Evolutionary conservation across 2,329 filamentous ascomycete genomes (phyloP).

Genomic region (Fusarium siculi): DNA sequence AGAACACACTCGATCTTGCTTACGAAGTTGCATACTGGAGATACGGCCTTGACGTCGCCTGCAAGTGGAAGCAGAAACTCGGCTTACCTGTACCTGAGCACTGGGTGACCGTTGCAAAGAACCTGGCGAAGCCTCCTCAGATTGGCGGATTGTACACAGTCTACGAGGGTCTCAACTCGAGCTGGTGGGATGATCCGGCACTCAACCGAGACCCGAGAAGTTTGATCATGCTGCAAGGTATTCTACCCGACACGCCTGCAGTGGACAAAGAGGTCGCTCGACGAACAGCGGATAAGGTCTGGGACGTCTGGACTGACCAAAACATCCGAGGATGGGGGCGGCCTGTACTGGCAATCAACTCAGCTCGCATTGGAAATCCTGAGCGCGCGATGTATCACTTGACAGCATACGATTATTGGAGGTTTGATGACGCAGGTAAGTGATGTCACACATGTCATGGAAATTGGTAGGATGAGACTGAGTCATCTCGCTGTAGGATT

Average conservation of each 20-base stretch:
- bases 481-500: conserved; percentile 28
- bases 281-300: conserved; percentile 53
- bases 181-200: conserved; percentile 54
- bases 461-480: not conserved
- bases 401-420: conserved; percentile 55
- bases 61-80: conserved; percentile 62
- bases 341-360: conserved; percentile 58
- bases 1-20: conserved; percentile 65
- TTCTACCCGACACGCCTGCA: conserved; percentile 53
- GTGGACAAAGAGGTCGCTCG: conserved; percentile 51
- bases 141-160: conserved; percentile 62
- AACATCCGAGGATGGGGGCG: conserved; percentile 60
- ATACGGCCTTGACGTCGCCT: conserved; percentile 66
- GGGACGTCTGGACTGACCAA: conserved; percentile 54
- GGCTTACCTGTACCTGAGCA: conserved; percentile 53
- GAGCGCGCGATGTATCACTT: conserved; percentile 55
- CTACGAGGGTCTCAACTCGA: conserved; percentile 62
- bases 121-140: conserved; percentile 64
- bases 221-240: conserved; percentile 57
- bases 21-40: conserved; percentile 72
- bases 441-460: rapidly evolving
- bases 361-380: conserved; percentile 53
- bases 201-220: conserved; percentile 56
- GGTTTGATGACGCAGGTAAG: conserved; percentile 53
- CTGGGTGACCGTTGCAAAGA: conserved; percentile 61